A percentile compares a stretch with the other conserved stretches of the same genome.
Conservation (phyloP, 2,329 filamentous ascomycete species). For the Ceratocystis cubensis region DNA sequence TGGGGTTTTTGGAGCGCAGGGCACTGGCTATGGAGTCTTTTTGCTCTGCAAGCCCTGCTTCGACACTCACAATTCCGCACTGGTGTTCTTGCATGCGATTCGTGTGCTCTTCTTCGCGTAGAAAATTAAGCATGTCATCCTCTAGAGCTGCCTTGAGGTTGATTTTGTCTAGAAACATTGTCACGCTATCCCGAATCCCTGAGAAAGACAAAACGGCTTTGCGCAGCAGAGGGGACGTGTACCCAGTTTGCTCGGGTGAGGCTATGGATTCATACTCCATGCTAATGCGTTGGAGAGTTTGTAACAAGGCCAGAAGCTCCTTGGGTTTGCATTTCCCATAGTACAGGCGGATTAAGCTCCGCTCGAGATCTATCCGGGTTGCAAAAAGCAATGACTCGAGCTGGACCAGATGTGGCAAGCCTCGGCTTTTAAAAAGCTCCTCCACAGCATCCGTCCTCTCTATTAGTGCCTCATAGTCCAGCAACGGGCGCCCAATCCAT, state of each 20-base stretch:
- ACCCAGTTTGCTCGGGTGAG: slow-evolving; percentile 53
- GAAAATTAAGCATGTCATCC: slow-evolving; percentile 91
- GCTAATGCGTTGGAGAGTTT: slow-evolving; percentile 71
- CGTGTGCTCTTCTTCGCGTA: slow-evolving; percentile 74
- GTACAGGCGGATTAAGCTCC: slow-evolving; percentile 87
- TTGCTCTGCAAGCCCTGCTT: slow-evolving; percentile 75
- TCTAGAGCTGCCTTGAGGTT: slow-evolving; percentile 69
- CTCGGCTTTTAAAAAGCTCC: slow-evolving; percentile 61
- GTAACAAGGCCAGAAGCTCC: slow-evolving; percentile 72
- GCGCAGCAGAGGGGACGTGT: slow-evolving; percentile 55
- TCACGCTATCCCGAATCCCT: slow-evolving; percentile 58
- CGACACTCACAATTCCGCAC: slow-evolving; percentile 78
- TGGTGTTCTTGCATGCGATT: slow-evolving; percentile 84
- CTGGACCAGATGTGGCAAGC: slow-evolving; percentile 56
- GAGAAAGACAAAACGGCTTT: slow-evolving; percentile 65
- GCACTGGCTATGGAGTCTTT: slow-evolving; percentile 56
- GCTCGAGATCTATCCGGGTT: slow-evolving; percentile 68
- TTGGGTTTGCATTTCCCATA: slow-evolving; percentile 90
- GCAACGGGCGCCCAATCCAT: slow-evolving; percentile 84
- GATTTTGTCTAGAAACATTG: slow-evolving; percentile 69
- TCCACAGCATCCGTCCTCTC: slow-evolving; percentile 74
- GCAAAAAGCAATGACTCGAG: slow-evolving; percentile 58
- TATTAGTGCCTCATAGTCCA: slow-evolving; percentile 62
- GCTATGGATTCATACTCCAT: slow-evolving; percentile 61
- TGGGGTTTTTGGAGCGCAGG: slow-evolving; percentile 54